phyloP scores from a whole-genome alignment of 208 protist genomes.

The Acanthamoeba castellanii region DNA sequence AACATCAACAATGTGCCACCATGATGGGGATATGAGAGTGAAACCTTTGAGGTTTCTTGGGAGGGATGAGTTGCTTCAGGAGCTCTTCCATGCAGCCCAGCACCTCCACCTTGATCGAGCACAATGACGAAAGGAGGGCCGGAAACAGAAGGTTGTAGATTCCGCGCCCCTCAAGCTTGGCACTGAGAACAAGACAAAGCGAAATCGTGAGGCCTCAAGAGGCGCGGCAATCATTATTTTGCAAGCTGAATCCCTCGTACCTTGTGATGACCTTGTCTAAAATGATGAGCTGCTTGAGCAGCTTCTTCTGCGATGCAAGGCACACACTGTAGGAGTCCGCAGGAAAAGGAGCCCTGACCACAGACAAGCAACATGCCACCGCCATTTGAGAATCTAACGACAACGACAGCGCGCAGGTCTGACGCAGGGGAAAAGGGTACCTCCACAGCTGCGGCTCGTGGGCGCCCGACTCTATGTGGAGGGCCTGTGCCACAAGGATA shows the following conservation, averaged over 20 bases:
- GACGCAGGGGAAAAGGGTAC: not conserved
- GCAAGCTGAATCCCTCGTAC: not conserved
- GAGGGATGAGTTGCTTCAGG: not conserved
- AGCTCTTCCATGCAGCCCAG: conserved; percentile 57
- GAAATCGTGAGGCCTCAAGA: not conserved
- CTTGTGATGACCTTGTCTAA: conserved; percentile 47
- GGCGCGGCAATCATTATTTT: not conserved
- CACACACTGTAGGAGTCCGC: not conserved
- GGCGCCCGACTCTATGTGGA: conserved; percentile 8
- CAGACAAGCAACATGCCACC: not conserved
- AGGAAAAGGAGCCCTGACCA: conserved; percentile 32
- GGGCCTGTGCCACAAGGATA: not conserved
- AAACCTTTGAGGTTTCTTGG: not conserved
- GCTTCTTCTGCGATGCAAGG: conserved; percentile 9
- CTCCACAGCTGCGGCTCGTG: conserved; percentile 63
- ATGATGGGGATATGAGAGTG: too few species aligned
- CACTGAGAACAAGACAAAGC: not conserved
- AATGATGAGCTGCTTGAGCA: conserved; percentile 35
- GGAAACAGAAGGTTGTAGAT: conserved; percentile 45
- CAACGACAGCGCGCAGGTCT: not conserved
- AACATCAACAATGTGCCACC: too few species aligned
- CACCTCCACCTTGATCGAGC: conserved; percentile 43
- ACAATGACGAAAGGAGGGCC: conserved; percentile 18
- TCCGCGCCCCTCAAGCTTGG: conserved; percentile 18
- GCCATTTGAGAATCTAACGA: not conserved